A percentile compares a stretch with the other conserved stretches of the same genome.
These are phyloP conservation scores for Moringa oleifera DNA, from an alignment of 345 rosid species.

Conservation along the genomic window DNA sequence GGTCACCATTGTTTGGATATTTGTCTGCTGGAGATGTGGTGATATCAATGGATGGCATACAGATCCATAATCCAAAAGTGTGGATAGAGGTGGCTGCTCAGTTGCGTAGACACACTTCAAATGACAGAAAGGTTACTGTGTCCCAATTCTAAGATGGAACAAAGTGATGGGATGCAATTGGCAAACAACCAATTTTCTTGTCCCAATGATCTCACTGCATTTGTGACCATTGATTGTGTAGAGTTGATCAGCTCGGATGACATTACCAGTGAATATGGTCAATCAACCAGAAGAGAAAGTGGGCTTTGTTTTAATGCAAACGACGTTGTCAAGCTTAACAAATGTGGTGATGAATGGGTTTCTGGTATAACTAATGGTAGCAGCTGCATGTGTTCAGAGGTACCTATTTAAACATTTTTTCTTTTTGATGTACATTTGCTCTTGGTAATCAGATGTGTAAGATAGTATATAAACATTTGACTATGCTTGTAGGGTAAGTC, in stretches of 20 bases:
- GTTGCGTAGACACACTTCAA: slow-evolving; percentile 31
- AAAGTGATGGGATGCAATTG: slow-evolving; percentile 29
- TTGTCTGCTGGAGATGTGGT: slow-evolving; percentile 76
- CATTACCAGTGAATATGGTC: slow-evolving; percentile 15
- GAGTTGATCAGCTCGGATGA: slow-evolving; percentile 13
- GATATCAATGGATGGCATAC: slow-evolving; percentile 62
- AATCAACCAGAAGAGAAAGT: slow-evolving; percentile 18
- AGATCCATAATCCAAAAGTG: slow-evolving; percentile 43
- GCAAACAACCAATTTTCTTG: slow-evolving; percentile 40
- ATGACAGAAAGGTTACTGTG: slow-evolving; percentile 69
- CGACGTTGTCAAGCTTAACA: slow-evolving; percentile 58
- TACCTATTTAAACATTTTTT: slow-evolving; percentile 13
- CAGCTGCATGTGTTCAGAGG: slow-evolving; percentile 56
- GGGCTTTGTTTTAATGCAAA: slow-evolving; percentile 58
- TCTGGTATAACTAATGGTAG: slow-evolving; percentile 29
- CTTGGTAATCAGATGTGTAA: no score
- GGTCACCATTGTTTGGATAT: slow-evolving; percentile 65
- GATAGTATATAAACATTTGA: background rate
- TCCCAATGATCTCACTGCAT: slow-evolving; percentile 48
- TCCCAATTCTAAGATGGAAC: slow-evolving; percentile 48
- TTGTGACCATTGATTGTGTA: slow-evolving; percentile 39
- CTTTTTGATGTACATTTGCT: background rate
- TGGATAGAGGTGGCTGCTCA: slow-evolving; percentile 49
- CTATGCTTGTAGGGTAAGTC: slow-evolving; percentile 42
- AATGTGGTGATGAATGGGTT: slow-evolving; percentile 58